Evolutionary conservation across 139 green algal species (phyloP), one percentile per base, ranked within the genome.

Genomic region (Klebsormidium nitens): DNA sequence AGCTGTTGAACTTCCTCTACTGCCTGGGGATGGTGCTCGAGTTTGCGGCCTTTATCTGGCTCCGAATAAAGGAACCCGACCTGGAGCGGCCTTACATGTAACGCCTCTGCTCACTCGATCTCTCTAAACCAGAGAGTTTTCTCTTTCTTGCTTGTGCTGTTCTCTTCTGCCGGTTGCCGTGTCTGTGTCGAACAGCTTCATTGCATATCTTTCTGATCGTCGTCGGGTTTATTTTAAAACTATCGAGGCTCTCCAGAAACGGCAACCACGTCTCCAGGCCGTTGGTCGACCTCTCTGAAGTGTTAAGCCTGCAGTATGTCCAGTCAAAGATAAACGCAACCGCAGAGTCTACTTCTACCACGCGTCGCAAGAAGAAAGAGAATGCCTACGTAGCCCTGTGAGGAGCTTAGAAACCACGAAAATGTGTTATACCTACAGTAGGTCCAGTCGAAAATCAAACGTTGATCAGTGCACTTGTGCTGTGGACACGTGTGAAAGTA

Each of bases 1-100:
- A 94, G 76, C 80, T 97, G 66, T 85, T 97, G 19, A 97, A 97
- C 84, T 86, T 90, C 40, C 81, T 95, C 47, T 97, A 97, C 82
- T 96, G 91, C 83, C 67, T 97, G 48, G 91, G 87, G 8, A 86
- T 95, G 83, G 81, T 97, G 64, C 83, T 97, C 55, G 91, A 97
- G 89, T 97, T 97, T 82, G 81, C 78, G 28, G 93, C 92, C 4
- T 97, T 95, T 60, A 64, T 97, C 26, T 85, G 76, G 81, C 80
- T 97, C 68, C 82, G 92, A 14, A 72, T 94, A 63, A 86, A 72
- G 44, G 50, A 64, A 23, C 89, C 89, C 0, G 37, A 87, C 36
- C 82, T 93, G 32, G 65, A 68, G 3, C 78, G 89, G 11, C 83
- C 86, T 1, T 92, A 85, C 80, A 65, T n/a, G 66, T 66, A 40